These are phyloP conservation scores for Hibiscus syriacus DNA, from an alignment of 345 rosid species.

Conservation along the genomic window DNA sequence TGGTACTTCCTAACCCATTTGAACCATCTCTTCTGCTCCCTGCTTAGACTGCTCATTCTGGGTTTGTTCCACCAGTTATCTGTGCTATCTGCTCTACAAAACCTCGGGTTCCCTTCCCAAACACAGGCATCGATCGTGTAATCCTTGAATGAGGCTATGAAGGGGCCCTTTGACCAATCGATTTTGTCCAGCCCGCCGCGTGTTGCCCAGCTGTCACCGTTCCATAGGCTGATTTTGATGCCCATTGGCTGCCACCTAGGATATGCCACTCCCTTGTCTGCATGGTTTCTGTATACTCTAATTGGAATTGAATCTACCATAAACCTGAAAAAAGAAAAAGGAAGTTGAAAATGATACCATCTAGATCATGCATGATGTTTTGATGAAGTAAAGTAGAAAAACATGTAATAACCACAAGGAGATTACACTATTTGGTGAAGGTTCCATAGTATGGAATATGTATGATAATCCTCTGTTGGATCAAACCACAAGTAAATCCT, in stretches of 20 bases:
- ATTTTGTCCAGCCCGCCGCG: constrained; percentile 66
- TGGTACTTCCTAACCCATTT: constrained; percentile 77
- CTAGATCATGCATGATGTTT: background rate
- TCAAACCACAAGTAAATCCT: constrained; percentile 86
- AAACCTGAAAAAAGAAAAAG: constrained; percentile 47
- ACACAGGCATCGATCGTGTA: constrained; percentile 66
- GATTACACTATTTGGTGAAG: constrained; percentile 77
- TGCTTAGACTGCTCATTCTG: too few species aligned
- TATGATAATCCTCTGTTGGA: constrained; percentile 70
- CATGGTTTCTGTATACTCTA: constrained; percentile 66
- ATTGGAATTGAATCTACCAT: constrained; percentile 71
- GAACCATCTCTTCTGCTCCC: constrained; percentile 73
- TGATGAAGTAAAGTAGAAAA: background rate
- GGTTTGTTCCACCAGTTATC: constrained; percentile 71
- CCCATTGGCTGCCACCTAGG: constrained; percentile 79
- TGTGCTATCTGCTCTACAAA: constrained; percentile 46
- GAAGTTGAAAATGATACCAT: background rate
- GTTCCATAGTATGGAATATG: constrained; percentile 75
- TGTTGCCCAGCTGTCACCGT: constrained; percentile 89
- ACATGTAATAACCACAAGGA: background rate
- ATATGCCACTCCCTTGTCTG: constrained; percentile 61
- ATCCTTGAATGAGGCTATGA: constrained; percentile 55
- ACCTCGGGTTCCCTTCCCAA: constrained; percentile 53
- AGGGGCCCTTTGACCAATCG: constrained; percentile 75
- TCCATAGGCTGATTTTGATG: constrained; percentile 61